Evolutionary conservation across 169 alveolate species (phyloP).

Genomic region (Plasmodium ovale): DNA sequence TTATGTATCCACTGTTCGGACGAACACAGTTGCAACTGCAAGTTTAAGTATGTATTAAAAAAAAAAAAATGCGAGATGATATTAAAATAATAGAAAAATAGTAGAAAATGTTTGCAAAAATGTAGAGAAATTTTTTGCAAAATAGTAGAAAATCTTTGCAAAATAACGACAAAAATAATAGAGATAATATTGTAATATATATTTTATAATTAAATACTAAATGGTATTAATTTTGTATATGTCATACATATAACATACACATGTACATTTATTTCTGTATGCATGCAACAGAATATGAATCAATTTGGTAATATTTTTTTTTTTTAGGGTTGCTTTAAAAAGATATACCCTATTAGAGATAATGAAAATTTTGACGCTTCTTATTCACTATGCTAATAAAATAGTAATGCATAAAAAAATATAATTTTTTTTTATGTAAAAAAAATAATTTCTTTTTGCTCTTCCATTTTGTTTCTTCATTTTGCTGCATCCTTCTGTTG

Average conservation of each 20-base stretch:
- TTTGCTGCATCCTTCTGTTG: too few species aligned
- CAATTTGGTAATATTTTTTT: conserved; percentile 2
- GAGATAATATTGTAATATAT: too few species aligned
- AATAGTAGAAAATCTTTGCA: too few species aligned
- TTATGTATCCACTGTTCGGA: conserved; percentile 55
- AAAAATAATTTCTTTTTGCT: not conserved
- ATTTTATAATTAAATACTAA: too few species aligned
- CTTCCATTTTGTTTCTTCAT: too few species aligned
- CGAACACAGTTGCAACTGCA: conserved; percentile 50
- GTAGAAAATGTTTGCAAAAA: too few species aligned
- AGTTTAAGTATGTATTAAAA: conserved; percentile 22
- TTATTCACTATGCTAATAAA: conserved; percentile 50
- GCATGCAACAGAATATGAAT: not conserved
- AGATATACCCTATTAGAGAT: conserved; percentile 57
- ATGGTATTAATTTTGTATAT: not conserved
- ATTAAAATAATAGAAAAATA: too few species aligned
- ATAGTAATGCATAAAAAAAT: conserved; percentile 16
- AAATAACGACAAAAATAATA: too few species aligned
- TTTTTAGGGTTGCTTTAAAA: conserved; percentile 48
- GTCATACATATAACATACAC: not conserved
- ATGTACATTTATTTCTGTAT: conserved; percentile 3
- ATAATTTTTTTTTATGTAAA: not conserved
- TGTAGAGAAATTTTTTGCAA: too few species aligned
- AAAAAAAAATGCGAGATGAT: too few species aligned
- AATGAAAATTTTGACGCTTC: conserved; percentile 46